Conservation (phyloP, 192 early-diverging fungal genomes). For the Coemansia aciculifera region DNA sequence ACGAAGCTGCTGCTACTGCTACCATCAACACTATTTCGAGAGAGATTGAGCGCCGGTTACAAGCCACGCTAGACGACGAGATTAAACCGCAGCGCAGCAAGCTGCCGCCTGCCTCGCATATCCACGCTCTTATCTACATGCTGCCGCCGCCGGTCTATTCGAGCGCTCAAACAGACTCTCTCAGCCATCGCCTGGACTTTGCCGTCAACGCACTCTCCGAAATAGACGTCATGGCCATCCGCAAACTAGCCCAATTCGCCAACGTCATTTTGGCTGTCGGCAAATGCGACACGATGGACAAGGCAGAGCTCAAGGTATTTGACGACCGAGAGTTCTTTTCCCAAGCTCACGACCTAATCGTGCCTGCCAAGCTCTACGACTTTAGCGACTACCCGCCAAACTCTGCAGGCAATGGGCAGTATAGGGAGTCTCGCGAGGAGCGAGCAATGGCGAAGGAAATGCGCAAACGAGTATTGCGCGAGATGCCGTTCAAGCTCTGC, state of each 20-base stretch:
- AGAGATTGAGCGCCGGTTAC: slow-evolving; percentile 40
- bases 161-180: slow-evolving; percentile 32
- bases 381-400: slow-evolving; percentile 24
- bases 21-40: slow-evolving; percentile 26
- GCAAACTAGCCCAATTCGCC: slow-evolving; percentile 23
- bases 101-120: slow-evolving; percentile 11
- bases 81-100: slow-evolving; percentile 21
- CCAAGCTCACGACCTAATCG: slow-evolving; percentile 11
- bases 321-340: slow-evolving; percentile 22
- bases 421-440: slow-evolving; percentile 15
- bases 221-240: slow-evolving; percentile 34
- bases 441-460: slow-evolving; percentile 4
- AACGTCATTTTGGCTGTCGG: slow-evolving; percentile 46
- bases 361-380: slow-evolving; percentile 33
- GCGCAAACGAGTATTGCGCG: slow-evolving; percentile 6
- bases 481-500: slow-evolving; percentile 32
- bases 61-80: slow-evolving; percentile 40
- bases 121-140: slow-evolving; percentile 43
- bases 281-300: slow-evolving; percentile 48
- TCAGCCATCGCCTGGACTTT: slow-evolving; percentile 26
- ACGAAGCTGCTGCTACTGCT: slow-evolving; percentile 9
- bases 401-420: background rate
- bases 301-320: slow-evolving; percentile 29
- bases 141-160: slow-evolving; percentile 43
- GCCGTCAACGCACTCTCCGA: slow-evolving; percentile 28